Evolutionary conservation across 495 filamentous ascomycete genomes (phyloP).

Genomic region (Cryomyces antarcticus): DNA sequence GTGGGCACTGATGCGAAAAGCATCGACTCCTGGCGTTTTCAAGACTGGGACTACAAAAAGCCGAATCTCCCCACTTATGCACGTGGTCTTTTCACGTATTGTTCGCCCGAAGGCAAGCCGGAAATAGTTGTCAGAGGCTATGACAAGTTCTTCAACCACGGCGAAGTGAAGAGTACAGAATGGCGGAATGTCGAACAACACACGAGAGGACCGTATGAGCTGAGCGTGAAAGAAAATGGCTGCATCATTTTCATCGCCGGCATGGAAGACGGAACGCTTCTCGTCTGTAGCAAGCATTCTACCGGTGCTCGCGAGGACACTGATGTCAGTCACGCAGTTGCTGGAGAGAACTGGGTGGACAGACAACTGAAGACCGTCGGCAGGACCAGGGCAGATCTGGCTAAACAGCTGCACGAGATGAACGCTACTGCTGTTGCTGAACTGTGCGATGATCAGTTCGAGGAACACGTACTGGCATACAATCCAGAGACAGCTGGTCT

Average conservation of each 20-base stretch:
- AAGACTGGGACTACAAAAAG: conserved; percentile 90
- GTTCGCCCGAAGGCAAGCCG: conserved; percentile 32
- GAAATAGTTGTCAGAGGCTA: conserved; percentile 81
- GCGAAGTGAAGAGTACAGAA: conserved; percentile 53
- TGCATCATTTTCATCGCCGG: conserved; percentile 97
- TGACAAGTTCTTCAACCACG: conserved; percentile 96
- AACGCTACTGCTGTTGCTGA: conserved; percentile 91
- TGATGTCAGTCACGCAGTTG: conserved; percentile 59
- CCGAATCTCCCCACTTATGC: conserved; percentile 69
- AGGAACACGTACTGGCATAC: conserved; percentile 93
- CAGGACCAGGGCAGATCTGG: conserved; percentile 56
- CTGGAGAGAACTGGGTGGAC: conserved; percentile 72
- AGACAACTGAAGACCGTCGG: conserved; percentile 54
- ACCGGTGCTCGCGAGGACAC: conserved; percentile 53
- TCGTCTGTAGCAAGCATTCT: conserved; percentile 97
- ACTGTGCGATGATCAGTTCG: conserved; percentile 87
- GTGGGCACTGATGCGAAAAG: conserved; percentile 38
- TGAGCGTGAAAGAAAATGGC: conserved; percentile 94
- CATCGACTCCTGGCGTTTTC: conserved; percentile 83
- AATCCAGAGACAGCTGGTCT: conserved; percentile 66
- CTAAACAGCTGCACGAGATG: conserved; percentile 48
- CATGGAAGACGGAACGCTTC: conserved; percentile 62
- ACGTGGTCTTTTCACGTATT: conserved; percentile 75
- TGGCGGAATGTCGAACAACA: conserved; percentile 63
- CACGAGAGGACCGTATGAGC: conserved; percentile 78